These are phyloP conservation scores for Carex scoparia DNA, from an alignment of 176 grass and related monocot species.

Conservation along the genomic window DNA sequence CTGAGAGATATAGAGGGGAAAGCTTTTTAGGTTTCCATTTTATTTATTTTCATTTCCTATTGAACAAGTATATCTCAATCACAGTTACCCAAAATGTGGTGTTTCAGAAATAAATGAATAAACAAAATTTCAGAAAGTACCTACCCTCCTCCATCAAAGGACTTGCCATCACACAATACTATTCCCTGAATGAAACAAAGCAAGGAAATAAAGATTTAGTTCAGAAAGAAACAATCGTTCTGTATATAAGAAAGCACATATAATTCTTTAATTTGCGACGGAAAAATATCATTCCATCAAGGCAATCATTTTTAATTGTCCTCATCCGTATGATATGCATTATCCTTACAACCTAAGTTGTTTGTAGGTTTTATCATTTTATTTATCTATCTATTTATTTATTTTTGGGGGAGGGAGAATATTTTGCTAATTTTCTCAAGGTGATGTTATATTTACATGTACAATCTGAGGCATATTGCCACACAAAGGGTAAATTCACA, in stretches of 20 bases:
- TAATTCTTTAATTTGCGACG: not conserved
- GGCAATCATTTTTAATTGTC: not conserved
- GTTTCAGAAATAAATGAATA: not conserved
- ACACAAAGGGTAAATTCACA: too few relatives aligned
- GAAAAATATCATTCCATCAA: not conserved
- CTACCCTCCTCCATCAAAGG: conserved; percentile 65
- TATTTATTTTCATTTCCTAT: conserved; percentile 13
- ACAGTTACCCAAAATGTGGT: conserved; percentile 14
- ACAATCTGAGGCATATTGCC: too few relatives aligned
- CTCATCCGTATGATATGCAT: not conserved
- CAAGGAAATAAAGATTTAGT: not conserved
- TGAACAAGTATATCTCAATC: conserved; percentile 13
- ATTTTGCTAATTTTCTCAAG: not conserved
- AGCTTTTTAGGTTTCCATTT: not conserved
- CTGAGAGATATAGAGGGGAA: not conserved
- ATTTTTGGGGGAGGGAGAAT: not conserved
- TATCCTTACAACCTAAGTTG: not conserved
- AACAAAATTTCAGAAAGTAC: conserved; percentile 12
- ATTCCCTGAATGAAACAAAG: conserved; percentile 46
- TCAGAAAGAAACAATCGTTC: not conserved
- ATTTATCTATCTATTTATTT: not conserved
- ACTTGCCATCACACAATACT: conserved; percentile 43
- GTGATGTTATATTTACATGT: too few relatives aligned
- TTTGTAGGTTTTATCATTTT: too few relatives aligned
- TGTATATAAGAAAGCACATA: not conserved